phyloP scores from a whole-genome alignment of 2,329 filamentous ascomycete species.

The Claviceps fusiformis region DNA sequence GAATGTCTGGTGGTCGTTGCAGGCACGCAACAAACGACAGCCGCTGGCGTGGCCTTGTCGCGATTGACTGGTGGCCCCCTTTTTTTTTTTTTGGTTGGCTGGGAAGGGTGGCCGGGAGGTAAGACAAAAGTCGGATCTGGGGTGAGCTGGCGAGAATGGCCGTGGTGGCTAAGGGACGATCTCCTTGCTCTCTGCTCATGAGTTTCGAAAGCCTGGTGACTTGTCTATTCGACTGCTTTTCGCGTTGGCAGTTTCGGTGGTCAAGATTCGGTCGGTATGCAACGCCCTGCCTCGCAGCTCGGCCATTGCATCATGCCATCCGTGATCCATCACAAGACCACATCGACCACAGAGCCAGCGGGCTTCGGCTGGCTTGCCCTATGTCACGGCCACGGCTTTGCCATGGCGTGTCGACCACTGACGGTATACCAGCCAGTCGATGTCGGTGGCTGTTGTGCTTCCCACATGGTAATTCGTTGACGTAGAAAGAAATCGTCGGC shows the following conservation, averaged over 20 bases:
- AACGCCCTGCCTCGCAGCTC: not conserved
- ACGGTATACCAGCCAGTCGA: not conserved
- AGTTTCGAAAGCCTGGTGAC: not conserved
- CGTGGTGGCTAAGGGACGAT: not conserved
- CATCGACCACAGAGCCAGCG: not conserved
- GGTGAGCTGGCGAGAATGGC: not conserved
- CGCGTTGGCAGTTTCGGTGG: not conserved
- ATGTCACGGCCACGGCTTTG: not conserved
- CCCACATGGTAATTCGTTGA: not conserved
- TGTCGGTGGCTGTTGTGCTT: not conserved
- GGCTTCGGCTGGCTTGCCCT: not conserved
- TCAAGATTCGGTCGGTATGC: constrained; percentile 1
- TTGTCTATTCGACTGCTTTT: not conserved
- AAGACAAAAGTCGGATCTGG: not conserved
- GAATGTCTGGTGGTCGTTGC: not conserved
- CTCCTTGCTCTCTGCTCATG: not conserved
- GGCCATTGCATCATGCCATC: constrained; percentile 2
- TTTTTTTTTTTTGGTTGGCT: not conserved
- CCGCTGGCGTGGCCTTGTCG: not conserved
- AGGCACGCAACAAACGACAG: not conserved
- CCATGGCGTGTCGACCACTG: not conserved
- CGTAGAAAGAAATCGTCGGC: not conserved
- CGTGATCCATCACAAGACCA: not conserved
- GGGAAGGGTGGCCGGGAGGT: not conserved
- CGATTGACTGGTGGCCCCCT: not conserved